Percentiles rank a stretch among this genome's conserved stretches.
These are phyloP conservation scores for Hysterangium stoloniferum DNA, from an alignment of 768 basidiomycete species.

Conservation along the genomic window DNA sequence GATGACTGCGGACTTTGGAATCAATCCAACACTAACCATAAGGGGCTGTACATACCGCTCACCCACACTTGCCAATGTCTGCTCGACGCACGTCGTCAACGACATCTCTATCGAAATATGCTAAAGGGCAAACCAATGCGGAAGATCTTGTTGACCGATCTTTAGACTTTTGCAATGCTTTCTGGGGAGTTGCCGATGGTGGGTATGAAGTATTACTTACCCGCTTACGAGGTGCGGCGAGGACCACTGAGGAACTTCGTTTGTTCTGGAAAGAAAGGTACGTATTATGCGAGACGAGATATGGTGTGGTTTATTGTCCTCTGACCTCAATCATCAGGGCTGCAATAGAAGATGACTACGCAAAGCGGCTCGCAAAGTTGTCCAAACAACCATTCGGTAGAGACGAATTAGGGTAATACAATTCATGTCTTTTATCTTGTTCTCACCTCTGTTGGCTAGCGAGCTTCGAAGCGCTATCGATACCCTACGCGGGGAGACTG, in stretches of 20 bases:
- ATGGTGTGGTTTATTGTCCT: slow-evolving; percentile 4
- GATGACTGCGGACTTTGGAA: too few species aligned
- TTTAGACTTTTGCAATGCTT: slow-evolving; percentile 92
- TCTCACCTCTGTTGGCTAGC: slow-evolving; percentile 31
- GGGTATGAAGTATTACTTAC: slow-evolving; percentile 90
- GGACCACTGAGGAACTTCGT: slow-evolving; percentile 84
- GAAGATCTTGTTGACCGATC: slow-evolving; percentile 37
- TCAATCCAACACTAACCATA: too few species aligned
- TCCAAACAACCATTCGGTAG: slow-evolving; percentile 69
- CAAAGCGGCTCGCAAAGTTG: slow-evolving; percentile 74
- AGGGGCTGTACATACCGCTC: too few species aligned
- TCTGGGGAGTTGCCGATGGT: slow-evolving; percentile 84
- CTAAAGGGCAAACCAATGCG: slow-evolving; percentile 34
- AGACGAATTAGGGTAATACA: slow-evolving; percentile 94
- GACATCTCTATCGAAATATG: slow-evolving; percentile 69
- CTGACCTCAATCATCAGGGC: slow-evolving; percentile 42
- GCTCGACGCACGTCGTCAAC: slow-evolving; percentile 76
- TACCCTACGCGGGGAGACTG: slow-evolving; percentile 75
- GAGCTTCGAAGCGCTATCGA: slow-evolving; percentile 78
- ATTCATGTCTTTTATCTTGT: slow-evolving; percentile 29
- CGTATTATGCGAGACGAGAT: slow-evolving; percentile 19
- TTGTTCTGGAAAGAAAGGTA: slow-evolving; percentile 94
- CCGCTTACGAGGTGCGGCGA: slow-evolving; percentile 74
- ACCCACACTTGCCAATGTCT: slow-evolving; percentile 53
- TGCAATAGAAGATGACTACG: slow-evolving; percentile 90